Base-by-base conservation (phyloP, 441 rosid genomes). In the Adansonia rubrostipa region DNA sequence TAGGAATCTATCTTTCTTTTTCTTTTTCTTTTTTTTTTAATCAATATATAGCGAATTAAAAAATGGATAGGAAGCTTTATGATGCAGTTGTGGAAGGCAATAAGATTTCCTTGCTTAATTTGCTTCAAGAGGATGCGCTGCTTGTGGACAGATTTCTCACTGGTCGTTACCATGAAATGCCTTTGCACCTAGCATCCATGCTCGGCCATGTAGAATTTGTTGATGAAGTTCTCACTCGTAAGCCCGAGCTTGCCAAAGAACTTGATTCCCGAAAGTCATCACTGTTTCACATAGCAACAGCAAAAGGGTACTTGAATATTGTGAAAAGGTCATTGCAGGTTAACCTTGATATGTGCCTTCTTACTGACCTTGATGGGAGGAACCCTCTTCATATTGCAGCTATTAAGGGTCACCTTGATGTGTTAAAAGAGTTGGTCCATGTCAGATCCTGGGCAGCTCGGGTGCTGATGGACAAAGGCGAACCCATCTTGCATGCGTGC, bases 251-350 rank as follows among this genome's bases (percentile, higher is more conserved):
- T 6, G 82, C 85, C 36, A 10, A 58, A 9, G 74, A 77, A 69
- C n/a, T 67, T 6, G 77, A 80, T 73, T n/a, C 22, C 47, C 61
- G 69, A 9, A 69, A 75, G 5, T 61, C 78, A 15, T 54, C 69
- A 17, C 73, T 79, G 10, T 80, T 82, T 56, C 79, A 82, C 64
- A 10, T 80, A 14, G 85, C 81, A 14, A 24, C 85, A 10, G 76
- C 81, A 0, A 45, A 74, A 47, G 83, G 85, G 10, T 47, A 80
- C 73, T 11, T 36, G 53, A 78, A 73, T 48, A 44, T 78, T 15
- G 74, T 22, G 11, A 56, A 68, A 14, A 42, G 3, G 15, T 42
- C 54, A 9, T n/a, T 22, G 1, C 3, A 9, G 13, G 68, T 68
- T 10, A 58, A 77, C 48, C 53, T n/a, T 10, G 70, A 77, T 9